Percentiles rank a stretch among this genome's conserved stretches.
Evolutionary conservation across 495 filamentous ascomycete species (phyloP).

Genomic region (Parmelia sp.): DNA sequence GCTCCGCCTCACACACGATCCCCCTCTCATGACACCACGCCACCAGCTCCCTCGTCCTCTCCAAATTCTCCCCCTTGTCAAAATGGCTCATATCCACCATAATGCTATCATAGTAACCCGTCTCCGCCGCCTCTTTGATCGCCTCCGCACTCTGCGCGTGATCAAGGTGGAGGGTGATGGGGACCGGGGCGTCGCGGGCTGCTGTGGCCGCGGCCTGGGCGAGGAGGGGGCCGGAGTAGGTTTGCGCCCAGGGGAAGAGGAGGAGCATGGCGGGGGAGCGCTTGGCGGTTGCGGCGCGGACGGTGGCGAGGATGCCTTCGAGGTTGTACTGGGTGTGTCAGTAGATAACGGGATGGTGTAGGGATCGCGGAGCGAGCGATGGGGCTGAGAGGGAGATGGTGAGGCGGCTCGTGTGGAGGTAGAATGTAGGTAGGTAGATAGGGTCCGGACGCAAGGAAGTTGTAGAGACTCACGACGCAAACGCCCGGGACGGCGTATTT

Average conservation of each 20-base stretch:
- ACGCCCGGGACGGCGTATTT: constrained; percentile 68
- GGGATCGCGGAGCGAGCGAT: neutral
- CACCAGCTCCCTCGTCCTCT: constrained; percentile 62
- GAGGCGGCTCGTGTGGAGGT: neutral
- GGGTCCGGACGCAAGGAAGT: neutral
- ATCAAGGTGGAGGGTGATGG: constrained; percentile 69
- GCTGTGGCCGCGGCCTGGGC: constrained; percentile 60
- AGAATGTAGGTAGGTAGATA: too few relatives aligned
- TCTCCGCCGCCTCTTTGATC: constrained; percentile 58
- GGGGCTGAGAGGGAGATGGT: neutral
- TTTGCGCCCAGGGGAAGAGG: constrained; percentile 79
- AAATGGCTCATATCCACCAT: constrained; percentile 82
- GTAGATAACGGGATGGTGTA: neutral
- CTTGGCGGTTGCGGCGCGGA: constrained; percentile 69
- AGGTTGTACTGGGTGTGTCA: constrained; percentile 59
- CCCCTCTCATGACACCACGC: constrained; percentile 66
- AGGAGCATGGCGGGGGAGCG: constrained; percentile 72
- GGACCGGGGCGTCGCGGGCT: constrained; percentile 57
- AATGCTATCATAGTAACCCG: constrained; percentile 68
- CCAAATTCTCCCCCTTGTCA: constrained; percentile 74
- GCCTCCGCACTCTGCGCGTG: constrained; percentile 70
- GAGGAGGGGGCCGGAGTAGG: constrained; percentile 59
- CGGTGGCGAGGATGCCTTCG: constrained; percentile 72
- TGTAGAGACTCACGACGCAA: constrained; percentile 37
- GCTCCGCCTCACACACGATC: constrained; percentile 75